Percentiles rank a stretch among this genome's conserved stretches.
phyloP scores from a whole-genome alignment of 1,139 yeast species.

The Sugiyamaella castrensis region DNA sequence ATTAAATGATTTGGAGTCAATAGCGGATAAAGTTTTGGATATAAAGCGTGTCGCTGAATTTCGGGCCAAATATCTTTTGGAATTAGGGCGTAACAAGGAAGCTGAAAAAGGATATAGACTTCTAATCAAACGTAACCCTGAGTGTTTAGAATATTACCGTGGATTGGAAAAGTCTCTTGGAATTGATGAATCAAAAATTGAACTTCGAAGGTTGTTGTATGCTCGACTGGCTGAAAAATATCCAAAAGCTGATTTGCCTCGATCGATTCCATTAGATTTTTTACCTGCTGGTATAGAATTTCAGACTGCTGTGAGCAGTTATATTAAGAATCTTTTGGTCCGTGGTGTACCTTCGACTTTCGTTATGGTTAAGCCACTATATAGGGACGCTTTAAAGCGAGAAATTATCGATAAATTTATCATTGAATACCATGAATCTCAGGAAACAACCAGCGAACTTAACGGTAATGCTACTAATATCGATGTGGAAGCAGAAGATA shows the following conservation, averaged over 20 bases:
- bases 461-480: not conserved
- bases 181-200: conserved; percentile 34
- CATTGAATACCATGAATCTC: conserved; percentile 42
- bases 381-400: conserved; percentile 50
- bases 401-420: conserved; percentile 55
- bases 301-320: conserved; percentile 47
- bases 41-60: conserved; percentile 61
- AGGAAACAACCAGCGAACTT: conserved; percentile 13
- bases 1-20: conserved; percentile 53
- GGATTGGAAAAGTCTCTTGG: conserved; percentile 61
- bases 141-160: conserved; percentile 62
- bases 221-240: conserved; percentile 63
- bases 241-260: conserved; percentile 83
- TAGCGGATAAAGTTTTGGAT: conserved; percentile 58
- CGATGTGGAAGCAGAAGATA: not conserved
- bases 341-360: conserved; percentile 92
- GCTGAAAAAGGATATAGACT: conserved; percentile 69
- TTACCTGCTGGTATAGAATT: conserved; percentile 51
- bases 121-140: conserved; percentile 83
- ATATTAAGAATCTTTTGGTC: conserved; percentile 59
- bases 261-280: conserved; percentile 72
- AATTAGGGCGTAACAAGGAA: conserved; percentile 47
- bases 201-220: conserved; percentile 46
- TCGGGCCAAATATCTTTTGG: conserved; percentile 57
- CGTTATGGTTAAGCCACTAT: conserved; percentile 78